phyloP scores from a whole-genome alignment of 441 rosid species.

The Melastoma candidum region DNA sequence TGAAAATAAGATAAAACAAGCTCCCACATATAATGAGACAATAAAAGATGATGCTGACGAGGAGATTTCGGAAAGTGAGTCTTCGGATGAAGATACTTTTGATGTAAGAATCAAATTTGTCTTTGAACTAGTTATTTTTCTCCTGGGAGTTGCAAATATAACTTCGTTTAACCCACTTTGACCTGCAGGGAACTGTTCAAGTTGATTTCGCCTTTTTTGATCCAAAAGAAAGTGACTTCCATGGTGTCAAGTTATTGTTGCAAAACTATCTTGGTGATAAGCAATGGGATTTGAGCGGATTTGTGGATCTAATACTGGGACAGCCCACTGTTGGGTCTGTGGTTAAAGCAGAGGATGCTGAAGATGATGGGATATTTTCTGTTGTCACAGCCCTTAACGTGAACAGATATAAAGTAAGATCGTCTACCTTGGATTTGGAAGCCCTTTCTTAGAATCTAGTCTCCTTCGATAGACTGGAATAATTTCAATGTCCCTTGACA shows the following conservation, averaged over 20 bases:
- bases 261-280: constrained; percentile 53
- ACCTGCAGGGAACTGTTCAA: constrained; percentile 57
- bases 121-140: background rate
- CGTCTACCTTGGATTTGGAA: background rate
- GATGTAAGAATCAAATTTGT: constrained; percentile 26
- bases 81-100: constrained; percentile 62
- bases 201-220: constrained; percentile 90
- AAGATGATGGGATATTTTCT: constrained; percentile 49
- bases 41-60: constrained; percentile 14
- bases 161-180: background rate
- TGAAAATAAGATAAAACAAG: background rate
- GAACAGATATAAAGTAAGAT: constrained; percentile 62
- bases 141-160: background rate
- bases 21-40: constrained; percentile 22
- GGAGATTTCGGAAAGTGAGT: constrained; percentile 22
- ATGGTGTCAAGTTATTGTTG: constrained; percentile 60
- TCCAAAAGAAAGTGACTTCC: constrained; percentile 68
- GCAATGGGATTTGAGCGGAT: constrained; percentile 84
- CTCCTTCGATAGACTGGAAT: too few relatives aligned
- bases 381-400: constrained; percentile 58
- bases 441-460: too few relatives aligned
- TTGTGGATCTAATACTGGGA: constrained; percentile 67
- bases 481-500: too few relatives aligned
- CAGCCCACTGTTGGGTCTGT: constrained; percentile 86
- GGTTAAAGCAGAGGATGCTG: constrained; percentile 69